These are phyloP conservation scores for Dendrothele bispora DNA, from an alignment of 768 basidiomycete genomes.

Conservation along the genomic window DNA sequence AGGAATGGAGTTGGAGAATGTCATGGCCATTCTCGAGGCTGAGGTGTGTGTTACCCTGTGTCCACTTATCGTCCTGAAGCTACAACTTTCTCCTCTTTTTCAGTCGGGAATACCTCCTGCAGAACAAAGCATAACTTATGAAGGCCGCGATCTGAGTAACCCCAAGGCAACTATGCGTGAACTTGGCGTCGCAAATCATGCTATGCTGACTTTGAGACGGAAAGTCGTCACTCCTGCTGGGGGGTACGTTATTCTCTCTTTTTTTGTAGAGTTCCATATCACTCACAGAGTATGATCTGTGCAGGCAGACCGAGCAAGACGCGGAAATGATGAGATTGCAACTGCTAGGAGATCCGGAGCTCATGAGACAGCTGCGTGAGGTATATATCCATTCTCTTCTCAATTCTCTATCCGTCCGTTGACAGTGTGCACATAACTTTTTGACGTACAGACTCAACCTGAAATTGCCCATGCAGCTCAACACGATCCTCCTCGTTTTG, in stretches of 20 bases:
- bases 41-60: slow-evolving; percentile 61
- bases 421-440: too few species aligned
- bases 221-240: slow-evolving; percentile 48
- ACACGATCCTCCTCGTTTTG: slow-evolving; percentile 71
- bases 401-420: slow-evolving; percentile 1
- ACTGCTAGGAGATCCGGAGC: slow-evolving; percentile 75
- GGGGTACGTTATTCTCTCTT: slow-evolving; percentile 28
- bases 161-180: slow-evolving; percentile 67
- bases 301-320: slow-evolving; percentile 73
- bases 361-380: slow-evolving; percentile 73
- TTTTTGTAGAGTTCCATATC: not conserved
- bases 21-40: slow-evolving; percentile 91
- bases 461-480: slow-evolving; percentile 76
- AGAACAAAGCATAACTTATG: slow-evolving; percentile 74
- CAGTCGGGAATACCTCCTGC: slow-evolving; percentile 73
- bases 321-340: slow-evolving; percentile 91
- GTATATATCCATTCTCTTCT: slow-evolving; percentile 38
- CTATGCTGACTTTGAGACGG: slow-evolving; percentile 68
- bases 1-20: slow-evolving; percentile 88
- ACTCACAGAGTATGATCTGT: not conserved
- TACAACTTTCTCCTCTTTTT: not conserved
- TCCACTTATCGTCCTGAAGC: not conserved
- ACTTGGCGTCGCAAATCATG: slow-evolving; percentile 59
- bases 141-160: slow-evolving; percentile 64
- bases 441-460: slow-evolving; percentile 61